These are phyloP conservation scores for Russula foetens DNA, from an alignment of 768 basidiomycete genomes.

Conservation along the genomic window DNA sequence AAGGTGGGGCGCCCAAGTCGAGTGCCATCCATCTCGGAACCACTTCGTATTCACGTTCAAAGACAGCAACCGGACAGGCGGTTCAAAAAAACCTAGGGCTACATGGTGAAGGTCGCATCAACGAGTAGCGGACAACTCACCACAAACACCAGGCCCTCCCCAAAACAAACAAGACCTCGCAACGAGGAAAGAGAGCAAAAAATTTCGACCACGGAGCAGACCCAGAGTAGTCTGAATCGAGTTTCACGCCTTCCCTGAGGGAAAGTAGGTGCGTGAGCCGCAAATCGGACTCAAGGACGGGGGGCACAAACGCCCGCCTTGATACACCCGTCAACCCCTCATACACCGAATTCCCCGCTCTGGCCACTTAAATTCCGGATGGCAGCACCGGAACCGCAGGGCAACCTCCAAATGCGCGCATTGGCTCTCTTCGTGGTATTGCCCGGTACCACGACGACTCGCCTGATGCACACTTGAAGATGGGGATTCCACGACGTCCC, in stretches of 20 bases:
- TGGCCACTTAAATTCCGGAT: background rate
- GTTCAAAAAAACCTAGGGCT: too few species aligned
- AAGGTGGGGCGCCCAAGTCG: too few species aligned
- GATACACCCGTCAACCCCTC: conserved; percentile 16
- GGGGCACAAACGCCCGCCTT: conserved; percentile 12
- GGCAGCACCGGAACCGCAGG: background rate
- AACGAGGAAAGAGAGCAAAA: conserved; percentile 27
- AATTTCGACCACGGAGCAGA: conserved; percentile 36
- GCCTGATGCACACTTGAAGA: too few species aligned
- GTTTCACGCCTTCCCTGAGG: conserved; percentile 30
- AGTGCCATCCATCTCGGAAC: too few species aligned
- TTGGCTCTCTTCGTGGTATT: too few species aligned
- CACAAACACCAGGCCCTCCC: too few species aligned
- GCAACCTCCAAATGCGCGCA: too few species aligned
- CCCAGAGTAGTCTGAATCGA: conserved; percentile 69
- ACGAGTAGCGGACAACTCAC: too few species aligned
- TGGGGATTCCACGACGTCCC: too few species aligned
- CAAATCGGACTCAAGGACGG: conserved; percentile 63
- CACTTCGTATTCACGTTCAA: too few species aligned
- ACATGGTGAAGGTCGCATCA: too few species aligned
- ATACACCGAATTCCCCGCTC: conserved; percentile 15
- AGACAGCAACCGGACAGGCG: background rate
- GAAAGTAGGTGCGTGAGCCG: conserved; percentile 36
- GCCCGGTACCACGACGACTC: too few species aligned
- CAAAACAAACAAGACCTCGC: conserved; percentile 6